Percentiles rank a stretch among this genome's conserved stretches.
Evolutionary conservation across 495 filamentous ascomycete genomes (phyloP).

Genomic region (Talaromyces ruber): DNA sequence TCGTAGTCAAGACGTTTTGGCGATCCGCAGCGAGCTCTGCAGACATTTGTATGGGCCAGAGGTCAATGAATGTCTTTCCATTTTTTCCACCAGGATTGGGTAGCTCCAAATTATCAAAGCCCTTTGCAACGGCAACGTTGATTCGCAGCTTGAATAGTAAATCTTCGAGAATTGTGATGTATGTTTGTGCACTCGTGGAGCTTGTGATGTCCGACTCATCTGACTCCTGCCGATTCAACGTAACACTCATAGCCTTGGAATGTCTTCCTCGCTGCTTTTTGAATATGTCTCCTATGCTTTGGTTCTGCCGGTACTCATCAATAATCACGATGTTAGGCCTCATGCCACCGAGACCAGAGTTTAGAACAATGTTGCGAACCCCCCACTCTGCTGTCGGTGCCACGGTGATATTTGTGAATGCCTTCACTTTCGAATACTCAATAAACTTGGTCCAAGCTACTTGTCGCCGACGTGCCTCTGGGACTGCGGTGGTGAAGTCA

Average conservation of each 20-base stretch:
- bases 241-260: constrained; percentile 7
- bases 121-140: constrained; percentile 80
- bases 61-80: constrained; percentile 72
- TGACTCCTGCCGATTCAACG: constrained; percentile 15
- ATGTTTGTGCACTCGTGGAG: constrained; percentile 56
- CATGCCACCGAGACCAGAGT: constrained; percentile 83
- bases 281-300: constrained; percentile 42
- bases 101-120: constrained; percentile 68
- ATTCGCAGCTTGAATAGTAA: constrained; percentile 68
- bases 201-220: constrained; percentile 34
- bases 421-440: constrained; percentile 79
- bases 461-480: constrained; percentile 75
- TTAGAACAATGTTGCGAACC: constrained; percentile 70
- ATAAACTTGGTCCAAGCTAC: constrained; percentile 78
- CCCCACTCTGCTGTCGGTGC: constrained; percentile 82
- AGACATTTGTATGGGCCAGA: constrained; percentile 83
- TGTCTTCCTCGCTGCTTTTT: constrained; percentile 19
- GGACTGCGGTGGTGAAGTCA: constrained; percentile 69
- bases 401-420: constrained; percentile 78
- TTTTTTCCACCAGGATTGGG: constrained; percentile 47
- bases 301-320: constrained; percentile 55
- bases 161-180: constrained; percentile 80
- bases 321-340: constrained; percentile 80
- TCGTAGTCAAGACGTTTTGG: constrained; percentile 71
- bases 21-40: constrained; percentile 63